These are phyloP conservation scores for Clonostachys rosea DNA, from an alignment of 2,329 filamentous ascomycete species.

Conservation along the genomic window DNA sequence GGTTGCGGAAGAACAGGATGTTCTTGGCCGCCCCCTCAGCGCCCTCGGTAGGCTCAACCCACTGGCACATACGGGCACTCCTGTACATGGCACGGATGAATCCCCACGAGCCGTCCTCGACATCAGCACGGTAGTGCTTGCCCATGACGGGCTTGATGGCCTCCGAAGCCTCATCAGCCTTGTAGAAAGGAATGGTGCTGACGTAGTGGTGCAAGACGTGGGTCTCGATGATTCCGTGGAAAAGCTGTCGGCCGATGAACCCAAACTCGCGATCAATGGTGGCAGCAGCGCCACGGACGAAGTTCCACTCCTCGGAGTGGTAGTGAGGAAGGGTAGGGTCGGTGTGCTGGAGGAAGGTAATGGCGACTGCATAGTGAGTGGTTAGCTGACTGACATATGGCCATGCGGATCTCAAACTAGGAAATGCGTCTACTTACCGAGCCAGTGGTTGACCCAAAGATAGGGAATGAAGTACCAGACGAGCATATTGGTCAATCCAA, in stretches of 20 bases:
- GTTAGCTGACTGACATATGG: background rate
- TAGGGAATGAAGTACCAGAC: constrained; percentile 97
- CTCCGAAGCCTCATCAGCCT: constrained; percentile 90
- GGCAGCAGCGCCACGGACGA: constrained; percentile 85
- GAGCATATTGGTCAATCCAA: constrained; percentile 79
- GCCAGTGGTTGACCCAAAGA: constrained; percentile 98
- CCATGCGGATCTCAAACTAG: too few species aligned
- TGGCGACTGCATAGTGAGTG: constrained; percentile 63
- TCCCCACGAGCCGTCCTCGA: constrained; percentile 68
- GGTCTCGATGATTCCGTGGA: constrained; percentile 96
- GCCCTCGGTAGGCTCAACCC: constrained; percentile 88
- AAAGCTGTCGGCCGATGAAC: constrained; percentile 83
- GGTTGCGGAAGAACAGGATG: constrained; percentile 93
- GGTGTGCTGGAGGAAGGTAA: constrained; percentile 96
- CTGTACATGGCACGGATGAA: constrained; percentile 83
- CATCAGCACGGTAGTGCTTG: constrained; percentile 85
- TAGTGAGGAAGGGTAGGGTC: constrained; percentile 94
- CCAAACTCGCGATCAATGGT: constrained; percentile 98
- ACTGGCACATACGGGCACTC: constrained; percentile 85
- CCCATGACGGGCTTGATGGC: constrained; percentile 96
- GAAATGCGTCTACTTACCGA: constrained; percentile 59
- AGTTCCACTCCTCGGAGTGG: constrained; percentile 81
- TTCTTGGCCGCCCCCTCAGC: constrained; percentile 77
- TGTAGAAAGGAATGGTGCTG: constrained; percentile 92
- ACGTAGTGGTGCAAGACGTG: constrained; percentile 98